A percentile compares a stretch with the other conserved stretches of the same genome.
Evolutionary conservation across 2,329 filamentous ascomycete species (phyloP).

Genomic region (Ophiocordyceps australis): DNA sequence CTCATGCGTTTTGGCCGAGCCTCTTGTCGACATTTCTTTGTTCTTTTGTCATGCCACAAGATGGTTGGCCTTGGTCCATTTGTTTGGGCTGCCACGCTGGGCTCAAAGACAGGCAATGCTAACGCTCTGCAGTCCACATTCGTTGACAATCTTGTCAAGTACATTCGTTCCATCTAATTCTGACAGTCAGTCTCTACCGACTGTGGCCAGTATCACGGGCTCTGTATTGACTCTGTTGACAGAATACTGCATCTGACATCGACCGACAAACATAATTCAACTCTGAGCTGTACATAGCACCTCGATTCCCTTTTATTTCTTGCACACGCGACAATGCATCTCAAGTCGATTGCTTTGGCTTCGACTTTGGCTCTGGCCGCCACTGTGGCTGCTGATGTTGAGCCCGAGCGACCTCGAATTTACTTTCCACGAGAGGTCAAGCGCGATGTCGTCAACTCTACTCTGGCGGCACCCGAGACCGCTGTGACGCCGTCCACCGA

Average conservation of each 20-base stretch:
- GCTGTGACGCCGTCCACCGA: too few relatives aligned
- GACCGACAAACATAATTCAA: too few relatives aligned
- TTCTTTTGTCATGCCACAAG: too few relatives aligned
- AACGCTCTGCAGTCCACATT: slow-evolving; percentile 17
- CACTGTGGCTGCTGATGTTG: slow-evolving; percentile 21
- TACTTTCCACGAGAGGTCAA: slow-evolving; percentile 40
- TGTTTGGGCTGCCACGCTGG: not conserved
- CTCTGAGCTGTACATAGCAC: too few relatives aligned
- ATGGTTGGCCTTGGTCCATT: too few relatives aligned
- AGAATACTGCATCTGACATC: slow-evolving; percentile 3
- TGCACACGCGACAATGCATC: slow-evolving; percentile 23
- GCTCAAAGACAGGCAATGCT: slow-evolving; percentile 3
- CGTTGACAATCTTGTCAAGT: slow-evolving; percentile 39
- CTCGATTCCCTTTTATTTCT: not conserved
- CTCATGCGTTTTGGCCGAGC: too few relatives aligned
- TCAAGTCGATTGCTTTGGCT: slow-evolving; percentile 24
- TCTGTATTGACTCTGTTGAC: not conserved
- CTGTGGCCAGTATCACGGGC: too few relatives aligned
- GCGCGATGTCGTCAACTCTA: slow-evolving; percentile 26
- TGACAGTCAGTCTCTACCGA: too few relatives aligned
- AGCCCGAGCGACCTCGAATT: slow-evolving; percentile 28
- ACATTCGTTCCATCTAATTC: slow-evolving; percentile 34
- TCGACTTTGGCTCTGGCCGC: slow-evolving; percentile 23
- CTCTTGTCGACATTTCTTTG: too few relatives aligned
- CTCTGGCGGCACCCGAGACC: too few relatives aligned